A percentile compares a stretch with the other conserved stretches of the same genome.
Conservation (phyloP, 2,329 filamentous ascomycete genomes). For the Colletotrichum simmondsii region DNA sequence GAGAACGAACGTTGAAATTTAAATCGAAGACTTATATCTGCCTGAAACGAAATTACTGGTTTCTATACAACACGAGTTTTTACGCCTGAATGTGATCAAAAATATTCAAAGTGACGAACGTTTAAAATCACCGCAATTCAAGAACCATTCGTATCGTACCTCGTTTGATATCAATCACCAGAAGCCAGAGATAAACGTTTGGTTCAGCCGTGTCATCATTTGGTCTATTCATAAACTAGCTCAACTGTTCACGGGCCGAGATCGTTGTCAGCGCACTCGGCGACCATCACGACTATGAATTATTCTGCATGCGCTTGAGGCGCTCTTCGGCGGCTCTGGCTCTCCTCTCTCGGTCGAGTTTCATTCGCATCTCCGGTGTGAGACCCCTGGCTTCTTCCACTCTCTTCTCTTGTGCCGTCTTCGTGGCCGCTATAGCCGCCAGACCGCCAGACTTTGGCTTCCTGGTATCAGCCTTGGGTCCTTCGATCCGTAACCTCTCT, state of each 20-base stretch:
- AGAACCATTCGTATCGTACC: too few species aligned
- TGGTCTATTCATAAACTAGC: neutral
- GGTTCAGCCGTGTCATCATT: neutral
- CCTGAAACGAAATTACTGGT: too few species aligned
- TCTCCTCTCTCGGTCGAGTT: conserved; percentile 86
- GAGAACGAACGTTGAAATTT: too few species aligned
- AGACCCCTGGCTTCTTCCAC: conserved; percentile 87
- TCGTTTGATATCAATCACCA: neutral
- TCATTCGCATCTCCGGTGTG: conserved; percentile 87
- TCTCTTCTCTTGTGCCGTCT: conserved; percentile 82
- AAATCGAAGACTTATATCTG: too few species aligned
- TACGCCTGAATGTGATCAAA: neutral
- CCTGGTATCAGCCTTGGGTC: conserved; percentile 63
- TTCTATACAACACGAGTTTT: neutral
- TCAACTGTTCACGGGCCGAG: neutral
- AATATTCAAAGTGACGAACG: neutral
- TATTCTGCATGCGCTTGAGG: conserved; percentile 73
- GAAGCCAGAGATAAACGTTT: neutral
- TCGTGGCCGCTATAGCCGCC: conserved; percentile 69
- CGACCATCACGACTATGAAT: conserved; percentile 35
- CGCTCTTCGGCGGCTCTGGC: conserved; percentile 93
- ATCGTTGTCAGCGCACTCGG: neutral
- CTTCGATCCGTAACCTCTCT: conserved; percentile 76
- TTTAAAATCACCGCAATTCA: neutral
- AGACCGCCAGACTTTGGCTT: conserved; percentile 64